Evolutionary conservation across 345 rosid genomes (phyloP), one percentile per base, ranked within the genome.

Genomic region (Hevea brasiliensis): DNA sequence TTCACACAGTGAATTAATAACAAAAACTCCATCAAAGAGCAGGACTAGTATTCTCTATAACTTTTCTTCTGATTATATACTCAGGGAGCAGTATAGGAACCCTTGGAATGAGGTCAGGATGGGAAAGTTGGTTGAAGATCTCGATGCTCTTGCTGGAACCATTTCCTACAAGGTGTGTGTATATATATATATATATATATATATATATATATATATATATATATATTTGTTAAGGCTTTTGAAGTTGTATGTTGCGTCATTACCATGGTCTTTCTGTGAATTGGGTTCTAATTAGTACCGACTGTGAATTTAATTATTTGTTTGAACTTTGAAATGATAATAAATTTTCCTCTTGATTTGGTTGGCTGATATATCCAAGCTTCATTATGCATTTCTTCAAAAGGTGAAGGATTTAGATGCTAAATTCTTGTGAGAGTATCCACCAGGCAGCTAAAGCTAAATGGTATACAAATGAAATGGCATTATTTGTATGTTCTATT

Each of bases 101-200:
- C 97, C 97, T 32, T 93, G 98, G 97, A 85, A 93, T 58, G 85
- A 87, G 83, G 75, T 93, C 72, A 87, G 97, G 71, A 87, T 82
- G 73, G 97, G 97, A 65, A 89, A 89, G 80, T 75, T 91, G 83
- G 84, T 91, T 74, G 98, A 93, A 79, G 98, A 93, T 81, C 98
- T 91, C 74, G 96, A 93, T 81, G 96, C 98, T 79, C 96, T 93
- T 47, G 98, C 96, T 54, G 96, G 97, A 47, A 91, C 98, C 24
- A 84, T 93, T 69, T 83, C 96, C 65, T 89, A 82, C 45, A 93
- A 91, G 95, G 98, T 93, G 58, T 26, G n/a, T n/a, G n/a, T n/a
- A n/a, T n/a, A n/a, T n/a, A n/a, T n/a, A n/a, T n/a, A n/a, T n/a
- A n/a, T n/a, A n/a, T n/a, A n/a, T n/a, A n/a, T n/a, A n/a, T n/a